phyloP scores from a whole-genome alignment of 164 flowering plant genomes.

The Piper longum region DNA sequence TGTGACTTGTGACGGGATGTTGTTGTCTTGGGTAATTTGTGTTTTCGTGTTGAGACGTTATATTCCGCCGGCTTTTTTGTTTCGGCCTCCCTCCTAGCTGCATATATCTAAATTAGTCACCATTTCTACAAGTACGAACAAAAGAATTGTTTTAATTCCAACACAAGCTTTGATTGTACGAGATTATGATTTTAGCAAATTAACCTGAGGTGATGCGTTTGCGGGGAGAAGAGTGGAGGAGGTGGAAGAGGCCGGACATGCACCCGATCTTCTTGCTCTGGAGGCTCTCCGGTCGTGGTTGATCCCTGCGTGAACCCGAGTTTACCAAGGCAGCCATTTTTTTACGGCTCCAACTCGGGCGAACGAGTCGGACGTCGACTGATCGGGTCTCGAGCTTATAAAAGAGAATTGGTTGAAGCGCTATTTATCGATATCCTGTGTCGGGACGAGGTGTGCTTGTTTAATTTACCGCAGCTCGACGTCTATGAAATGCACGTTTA shows the following conservation, averaged over 20 bases:
- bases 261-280: constrained; percentile 35
- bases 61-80: neutral
- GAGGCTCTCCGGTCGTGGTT: constrained; percentile 3
- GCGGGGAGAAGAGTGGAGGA: constrained; percentile 18
- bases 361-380: neutral
- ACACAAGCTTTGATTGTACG: neutral
- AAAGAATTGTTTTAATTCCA: too few relatives aligned
- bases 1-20: neutral
- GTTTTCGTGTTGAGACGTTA: neutral
- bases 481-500: too few relatives aligned
- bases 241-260: constrained; percentile 54
- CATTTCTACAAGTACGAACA: too few relatives aligned
- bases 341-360: neutral
- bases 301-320: constrained; percentile 8
- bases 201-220: constrained; percentile 42
- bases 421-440: too few relatives aligned
- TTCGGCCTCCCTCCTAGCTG: neutral
- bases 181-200: neutral
- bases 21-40: neutral
- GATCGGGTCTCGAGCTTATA: too few relatives aligned
- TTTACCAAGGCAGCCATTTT: neutral
- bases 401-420: too few relatives aligned
- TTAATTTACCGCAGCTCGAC: too few relatives aligned
- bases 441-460: too few relatives aligned
- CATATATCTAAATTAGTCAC: neutral